Base-by-base conservation (phyloP, 352 stramenopile species). In the Phytophthora palmivora region DNA sequence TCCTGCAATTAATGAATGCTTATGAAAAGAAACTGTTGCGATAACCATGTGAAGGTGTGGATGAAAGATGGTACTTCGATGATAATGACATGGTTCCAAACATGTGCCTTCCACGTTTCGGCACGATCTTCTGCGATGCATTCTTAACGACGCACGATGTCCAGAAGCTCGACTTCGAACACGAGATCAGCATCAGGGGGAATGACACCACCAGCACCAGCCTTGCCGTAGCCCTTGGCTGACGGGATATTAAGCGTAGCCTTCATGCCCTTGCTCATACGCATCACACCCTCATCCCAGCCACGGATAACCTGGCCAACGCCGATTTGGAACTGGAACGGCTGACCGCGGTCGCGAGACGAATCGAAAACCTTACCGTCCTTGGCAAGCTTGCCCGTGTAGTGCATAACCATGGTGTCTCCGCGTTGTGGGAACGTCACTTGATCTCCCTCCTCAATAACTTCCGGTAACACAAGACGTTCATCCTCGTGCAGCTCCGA, bases 231-330 rank as follows among this genome's bases (percentile, higher is more conserved):
- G 46, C 89, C 97, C 77, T 98, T 98, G 63, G 88, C 91, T 18
- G 79, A 67, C 6, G 96, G 92, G 60, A 98, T 98, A 44, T 86
- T 67, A 5, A 99, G 80, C 16, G 87, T 82, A 0, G 95, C 91
- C 61, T 93, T 96, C 78, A 98, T 92, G 22, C 96, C 95, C 45
- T 98, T 89, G 56, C 79, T 97, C 96, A 99, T 98, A 71, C 92
- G 76, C 75, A 97, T 81, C 22, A 99, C 94, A 16, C 95, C 88
- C 62, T 98, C 91, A 69, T 98, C 95, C 95, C 94, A 99, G 39
- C 95, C 95, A 61, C 94, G 84, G 72, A 98, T 98, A 11, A 98
- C 94, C 66, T 97, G 83, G 8, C 84, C 86, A 11, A 89, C 74
- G 32, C 84, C 84, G 42, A 95, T 87, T 44, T 82, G 72, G 68